phyloP scores from a whole-genome alignment of 768 basidiomycete genomes.

The Lactarius hengduanensis region DNA sequence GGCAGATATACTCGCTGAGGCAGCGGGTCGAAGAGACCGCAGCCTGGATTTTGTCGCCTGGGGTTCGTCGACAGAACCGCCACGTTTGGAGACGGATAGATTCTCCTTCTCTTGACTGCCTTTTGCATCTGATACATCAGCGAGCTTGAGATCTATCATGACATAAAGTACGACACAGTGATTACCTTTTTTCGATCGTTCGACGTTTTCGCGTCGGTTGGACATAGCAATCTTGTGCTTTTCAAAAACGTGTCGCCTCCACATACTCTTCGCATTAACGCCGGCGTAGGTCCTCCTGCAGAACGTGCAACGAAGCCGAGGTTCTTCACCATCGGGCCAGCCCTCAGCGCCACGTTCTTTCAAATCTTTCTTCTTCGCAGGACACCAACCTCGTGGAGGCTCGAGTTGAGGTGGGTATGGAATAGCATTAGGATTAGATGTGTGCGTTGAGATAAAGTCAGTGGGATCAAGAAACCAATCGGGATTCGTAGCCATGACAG shows the following conservation, averaged over 20 bases:
- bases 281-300: constrained; percentile 82
- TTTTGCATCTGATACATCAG: constrained; percentile 53
- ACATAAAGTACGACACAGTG: constrained; percentile 45
- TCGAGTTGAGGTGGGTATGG: constrained; percentile 75
- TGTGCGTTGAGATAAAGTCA: constrained; percentile 56
- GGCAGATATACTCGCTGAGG: constrained; percentile 16
- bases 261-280: constrained; percentile 90
- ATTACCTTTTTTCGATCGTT: constrained; percentile 53
- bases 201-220: constrained; percentile 71
- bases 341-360: constrained; percentile 66
- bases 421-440: constrained; percentile 52
- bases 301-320: constrained; percentile 78
- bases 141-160: constrained; percentile 8
- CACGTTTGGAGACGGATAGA: constrained; percentile 34
- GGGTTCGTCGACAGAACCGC: constrained; percentile 13
- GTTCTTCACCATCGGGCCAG: constrained; percentile 81
- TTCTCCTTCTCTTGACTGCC: constrained; percentile 48
- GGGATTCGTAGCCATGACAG: constrained; percentile 67
- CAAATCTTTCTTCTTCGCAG: constrained; percentile 77
- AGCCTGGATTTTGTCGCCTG: constrained; percentile 24
- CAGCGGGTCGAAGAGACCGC: constrained; percentile 30
- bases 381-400: constrained; percentile 84
- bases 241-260: constrained; percentile 84
- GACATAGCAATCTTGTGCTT: constrained; percentile 91
- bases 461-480: constrained; percentile 76